Base-by-base conservation (phyloP, 306 rosid species). In the Vigna reflexopilosa region DNA sequence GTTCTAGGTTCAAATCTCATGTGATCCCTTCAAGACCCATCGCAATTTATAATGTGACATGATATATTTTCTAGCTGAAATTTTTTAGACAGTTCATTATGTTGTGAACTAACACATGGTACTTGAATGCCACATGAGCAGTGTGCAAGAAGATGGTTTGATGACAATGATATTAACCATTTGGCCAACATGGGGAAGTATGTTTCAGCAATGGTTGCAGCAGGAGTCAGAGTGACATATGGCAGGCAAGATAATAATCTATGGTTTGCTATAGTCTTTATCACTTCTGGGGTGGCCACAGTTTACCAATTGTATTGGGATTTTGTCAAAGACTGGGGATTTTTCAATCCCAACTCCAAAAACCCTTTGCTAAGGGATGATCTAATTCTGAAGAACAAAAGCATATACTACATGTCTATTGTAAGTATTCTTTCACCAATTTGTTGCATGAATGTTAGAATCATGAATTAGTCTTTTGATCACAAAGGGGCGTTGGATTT, bases 121-220 rank as follows among this genome's bases (percentile, higher is more conserved):
- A 38, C 70, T 68, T 61, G 24, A 70, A 80, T 81, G 50, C 32
- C 11, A 70, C n/a, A 73, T 28, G 79, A 17, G 10, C 64, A 96
- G 99, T 96, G 98, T 83, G 93, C 89, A 68, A 91, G 99, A 76
- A 40, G 94, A 68, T 93, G 96, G 97, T 86, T 86, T 30, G 98
- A 96, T 42, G 94, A 90, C 11, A 1, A 38, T 30, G 88, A 91
- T 61, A 84, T 83, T 42, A 26, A 47, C 34, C 92, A 96, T 65
- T 85, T 96, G 85, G 90, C 86, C 5, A 96, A 96, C 91, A 87
- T 96, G 99, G 99, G 99, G 44, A 93, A 96, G 88, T 96, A 96
- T 86, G 86, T 93, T 3, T 93, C 98, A 0, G 98, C 98, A 65
- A 93, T 96, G 94, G 90, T 93, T 57, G 98, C 99, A 3, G 99